A percentile compares a stretch with the other conserved stretches of the same genome.
Evolutionary conservation across 306 rosid species (phyloP).

Genomic region (Trichosanthes truncata): DNA sequence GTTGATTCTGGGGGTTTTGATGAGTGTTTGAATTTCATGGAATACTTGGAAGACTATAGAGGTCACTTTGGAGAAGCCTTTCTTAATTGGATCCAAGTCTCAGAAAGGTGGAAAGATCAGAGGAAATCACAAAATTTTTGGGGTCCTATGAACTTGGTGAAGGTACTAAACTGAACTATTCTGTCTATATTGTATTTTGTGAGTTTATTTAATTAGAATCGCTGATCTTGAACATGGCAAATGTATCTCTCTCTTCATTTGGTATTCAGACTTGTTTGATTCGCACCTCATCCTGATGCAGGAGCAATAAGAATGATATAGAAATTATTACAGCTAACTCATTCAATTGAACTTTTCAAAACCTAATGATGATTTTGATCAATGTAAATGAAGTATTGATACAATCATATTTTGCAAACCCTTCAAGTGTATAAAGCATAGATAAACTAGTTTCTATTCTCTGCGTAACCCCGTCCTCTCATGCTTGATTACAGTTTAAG

Average conservation of each 20-base stretch:
- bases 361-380: not conserved
- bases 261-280: not conserved
- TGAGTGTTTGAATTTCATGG: conserved; percentile 69
- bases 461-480: not conserved
- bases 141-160: conserved; percentile 78
- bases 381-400: not conserved
- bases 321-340: not conserved
- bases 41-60: conserved; percentile 43
- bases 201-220: conserved; percentile 1
- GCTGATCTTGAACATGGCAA: not conserved
- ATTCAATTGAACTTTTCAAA: not conserved
- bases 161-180: conserved; percentile 47
- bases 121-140: conserved; percentile 38
- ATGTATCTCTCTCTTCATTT: not conserved
- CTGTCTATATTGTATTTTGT: not conserved
- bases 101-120: conserved; percentile 46
- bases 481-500: not conserved
- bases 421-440: not conserved
- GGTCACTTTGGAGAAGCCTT: conserved; percentile 64
- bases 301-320: not conserved
- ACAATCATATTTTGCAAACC: not conserved
- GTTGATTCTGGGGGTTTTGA: conserved; percentile 71
- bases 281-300: not conserved
- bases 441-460: not conserved
- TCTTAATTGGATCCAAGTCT: conserved; percentile 56